Conservation (phyloP, 176 grass and related monocot species). For the Phoenix roebelenii region DNA sequence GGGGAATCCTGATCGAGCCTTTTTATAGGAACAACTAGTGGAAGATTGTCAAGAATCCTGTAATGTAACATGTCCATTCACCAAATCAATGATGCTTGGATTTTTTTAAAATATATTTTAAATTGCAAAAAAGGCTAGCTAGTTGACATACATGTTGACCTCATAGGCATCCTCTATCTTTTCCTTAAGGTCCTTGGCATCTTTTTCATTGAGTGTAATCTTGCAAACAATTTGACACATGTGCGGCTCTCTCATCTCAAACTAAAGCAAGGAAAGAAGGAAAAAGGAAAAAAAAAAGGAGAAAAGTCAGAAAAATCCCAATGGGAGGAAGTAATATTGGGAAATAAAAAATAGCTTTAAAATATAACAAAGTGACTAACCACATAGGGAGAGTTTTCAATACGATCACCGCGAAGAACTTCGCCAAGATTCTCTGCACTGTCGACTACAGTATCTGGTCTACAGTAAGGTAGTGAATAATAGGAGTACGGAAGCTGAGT, state of each 20-base stretch:
- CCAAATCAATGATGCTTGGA: no score
- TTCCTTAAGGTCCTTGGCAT: conserved; percentile 55
- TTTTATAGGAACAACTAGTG: conserved; percentile 39
- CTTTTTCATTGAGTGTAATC: conserved; percentile 26
- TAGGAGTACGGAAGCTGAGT: conserved; percentile 53
- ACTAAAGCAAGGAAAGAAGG: conserved; percentile 18
- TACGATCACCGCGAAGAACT: conserved; percentile 62
- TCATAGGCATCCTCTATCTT: conserved; percentile 64
- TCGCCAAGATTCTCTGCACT: conserved; percentile 53
- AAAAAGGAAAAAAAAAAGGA: no score
- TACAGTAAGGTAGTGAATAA: conserved; percentile 58
- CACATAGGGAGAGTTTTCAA: conserved; percentile 55
- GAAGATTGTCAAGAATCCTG: conserved; percentile 67
- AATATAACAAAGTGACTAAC: conserved; percentile 22
- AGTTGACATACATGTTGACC: conserved; percentile 44
- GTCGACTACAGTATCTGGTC: conserved; percentile 35
- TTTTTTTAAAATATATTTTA: no score
- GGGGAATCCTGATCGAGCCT: conserved; percentile 27
- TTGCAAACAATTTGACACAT: conserved; percentile 60
- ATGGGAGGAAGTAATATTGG: no score
- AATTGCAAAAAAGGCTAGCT: background rate
- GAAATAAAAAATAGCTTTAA: no score
- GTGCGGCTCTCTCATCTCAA: conserved; percentile 50
- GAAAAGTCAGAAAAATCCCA: no score
- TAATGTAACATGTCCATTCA: conserved; percentile 2